Evolutionary conservation across 805 yeast genomes (phyloP).

Genomic region (Sungouiella thailandica): DNA sequence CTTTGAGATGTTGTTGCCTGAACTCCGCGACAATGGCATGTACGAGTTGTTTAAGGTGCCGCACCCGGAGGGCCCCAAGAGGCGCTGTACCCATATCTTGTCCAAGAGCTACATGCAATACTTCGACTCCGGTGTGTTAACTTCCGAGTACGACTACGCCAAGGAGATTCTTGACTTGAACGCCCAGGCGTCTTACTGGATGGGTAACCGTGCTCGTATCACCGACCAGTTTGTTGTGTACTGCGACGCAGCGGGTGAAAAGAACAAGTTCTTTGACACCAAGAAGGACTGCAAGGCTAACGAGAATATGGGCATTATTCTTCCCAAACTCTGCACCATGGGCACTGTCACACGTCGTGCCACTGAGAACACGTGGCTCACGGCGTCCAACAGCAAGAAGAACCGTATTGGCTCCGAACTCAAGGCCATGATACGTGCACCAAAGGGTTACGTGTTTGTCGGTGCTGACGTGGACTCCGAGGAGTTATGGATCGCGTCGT

Average conservation of each 20-base stretch:
- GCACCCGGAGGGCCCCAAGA: constrained; percentile 76
- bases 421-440: constrained; percentile 82
- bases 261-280: constrained; percentile 22
- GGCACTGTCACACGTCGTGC: constrained; percentile 97
- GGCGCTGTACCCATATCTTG: constrained; percentile 69
- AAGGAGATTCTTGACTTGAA: constrained; percentile 73
- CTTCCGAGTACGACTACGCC: constrained; percentile 70
- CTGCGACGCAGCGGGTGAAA: constrained; percentile 16
- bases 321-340: constrained; percentile 86
- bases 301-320: constrained; percentile 57
- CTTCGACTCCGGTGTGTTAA: constrained; percentile 69
- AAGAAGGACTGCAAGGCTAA: constrained; percentile 19
- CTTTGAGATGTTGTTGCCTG: constrained; percentile 17
- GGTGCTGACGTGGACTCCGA: constrained; percentile 99
- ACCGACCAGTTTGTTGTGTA: constrained; percentile 80
- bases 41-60: constrained; percentile 66
- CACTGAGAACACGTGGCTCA: constrained; percentile 95
- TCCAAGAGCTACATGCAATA: constrained; percentile 68
- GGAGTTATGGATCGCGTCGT: constrained; percentile 95
- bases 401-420: constrained; percentile 89
- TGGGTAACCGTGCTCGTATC: constrained; percentile 82
- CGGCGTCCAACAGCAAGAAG: constrained; percentile 90
- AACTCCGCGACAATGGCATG: constrained; percentile 18
- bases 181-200: constrained; percentile 86
- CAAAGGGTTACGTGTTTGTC: constrained; percentile 82